These are phyloP conservation scores for Testicularia cyperi DNA, from an alignment of 1,284 basidiomycete species.

Conservation along the genomic window DNA sequence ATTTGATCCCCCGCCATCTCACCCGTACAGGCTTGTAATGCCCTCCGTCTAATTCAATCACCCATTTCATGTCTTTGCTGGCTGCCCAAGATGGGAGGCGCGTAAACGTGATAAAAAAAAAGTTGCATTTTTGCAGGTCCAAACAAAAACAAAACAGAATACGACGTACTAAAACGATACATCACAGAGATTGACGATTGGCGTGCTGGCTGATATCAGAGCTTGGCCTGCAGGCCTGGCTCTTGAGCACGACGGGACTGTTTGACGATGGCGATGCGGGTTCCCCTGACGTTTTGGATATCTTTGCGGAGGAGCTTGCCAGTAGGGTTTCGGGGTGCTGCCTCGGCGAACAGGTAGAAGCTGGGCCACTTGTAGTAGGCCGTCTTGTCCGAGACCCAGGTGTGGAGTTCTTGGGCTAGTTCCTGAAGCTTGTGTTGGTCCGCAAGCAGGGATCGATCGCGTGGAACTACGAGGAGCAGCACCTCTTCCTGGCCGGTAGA, in stretches of 20 bases:
- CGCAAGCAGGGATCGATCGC: constrained; percentile 13
- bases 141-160: too few relatives aligned
- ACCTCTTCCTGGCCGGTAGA: constrained; percentile 29
- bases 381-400: constrained; percentile 31
- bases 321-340: constrained; percentile 23
- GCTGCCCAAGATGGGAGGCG: too few relatives aligned
- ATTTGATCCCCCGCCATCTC: too few relatives aligned
- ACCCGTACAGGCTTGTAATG: too few relatives aligned
- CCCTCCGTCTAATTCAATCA: too few relatives aligned
- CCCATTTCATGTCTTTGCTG: too few relatives aligned
- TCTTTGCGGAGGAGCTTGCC: constrained; percentile 41
- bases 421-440: constrained; percentile 16
- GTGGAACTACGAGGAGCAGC: constrained; percentile 27
- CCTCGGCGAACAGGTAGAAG: constrained; percentile 21
- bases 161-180: too few relatives aligned
- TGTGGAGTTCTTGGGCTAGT: constrained; percentile 14
- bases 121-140: too few relatives aligned
- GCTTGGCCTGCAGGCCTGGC: constrained; percentile 10
- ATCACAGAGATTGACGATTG: too few relatives aligned
- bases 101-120: too few relatives aligned
- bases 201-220: too few relatives aligned
- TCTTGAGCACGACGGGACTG: constrained; percentile 8
- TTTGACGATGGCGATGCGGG: constrained; percentile 17
- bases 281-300: constrained; percentile 11
- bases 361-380: constrained; percentile 45